Evolutionary conservation across 2,329 filamentous ascomycete species (phyloP), one percentile per base, ranked within the genome.

Genomic region (Remersonia thermophila): DNA sequence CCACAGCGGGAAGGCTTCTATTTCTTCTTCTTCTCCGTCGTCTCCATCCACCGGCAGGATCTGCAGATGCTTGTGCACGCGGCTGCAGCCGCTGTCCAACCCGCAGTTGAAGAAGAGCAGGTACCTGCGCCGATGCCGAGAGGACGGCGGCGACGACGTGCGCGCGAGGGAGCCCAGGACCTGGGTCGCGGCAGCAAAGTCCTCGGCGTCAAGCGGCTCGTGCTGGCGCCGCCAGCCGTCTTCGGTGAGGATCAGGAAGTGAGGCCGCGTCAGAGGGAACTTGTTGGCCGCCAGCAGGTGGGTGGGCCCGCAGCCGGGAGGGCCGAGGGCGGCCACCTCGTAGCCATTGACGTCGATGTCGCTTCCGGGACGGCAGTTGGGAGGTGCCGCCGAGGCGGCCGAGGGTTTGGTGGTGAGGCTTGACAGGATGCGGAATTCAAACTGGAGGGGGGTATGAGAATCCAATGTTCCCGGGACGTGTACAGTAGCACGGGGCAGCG

Each of bases 1-100:
- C 46, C 53, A 50, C 17, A 45, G 36, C 35, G 36, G 37, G 41
- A 59, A 54, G 9, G 44, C 20, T 3, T 54, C 13, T 8, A 27
- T 8, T 28, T 12, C 12, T 14, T 7, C 12, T 5, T 43, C 38
- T 18, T 14, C 16, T 9, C 16, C 27, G 17, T 38, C 12, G 13
- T n/a, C 27, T 28, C 27, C 27, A 5, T 28, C 7, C 27, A 46
- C 50, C 0, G 60, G 61, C 6, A 66, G 47, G 1, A 60, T 44
- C 42, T 70, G 66, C 40, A 69, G 40, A 50, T 69, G 66, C 48
- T 70, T 70, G 42, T 70, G 67, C 33, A 60, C 46, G 8, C 66
- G 47, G 35, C 62, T 67, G 36, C 63, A 65, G 1, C 66, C 65
- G 6, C 59, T 61, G 3, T 52, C 52, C 27, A 56, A 53, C 1